These are phyloP conservation scores for Colletotrichum cereale DNA, from an alignment of 2,329 filamentous ascomycete species.

Conservation along the genomic window DNA sequence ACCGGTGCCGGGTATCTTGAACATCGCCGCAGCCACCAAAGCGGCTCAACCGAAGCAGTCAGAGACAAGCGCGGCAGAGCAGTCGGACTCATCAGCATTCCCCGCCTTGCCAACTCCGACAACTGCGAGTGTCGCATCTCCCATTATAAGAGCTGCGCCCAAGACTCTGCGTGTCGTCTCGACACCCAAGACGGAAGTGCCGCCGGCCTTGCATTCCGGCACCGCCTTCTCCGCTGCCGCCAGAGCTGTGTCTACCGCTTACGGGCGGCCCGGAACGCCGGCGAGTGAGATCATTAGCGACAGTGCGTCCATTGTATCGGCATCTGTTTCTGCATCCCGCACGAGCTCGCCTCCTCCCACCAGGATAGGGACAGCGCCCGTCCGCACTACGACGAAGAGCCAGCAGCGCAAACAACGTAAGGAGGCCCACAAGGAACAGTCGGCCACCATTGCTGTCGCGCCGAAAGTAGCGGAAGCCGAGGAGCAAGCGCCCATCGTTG, in stretches of 20 bases:
- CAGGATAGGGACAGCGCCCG: constrained; percentile 75
- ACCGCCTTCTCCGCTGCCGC: constrained; percentile 48
- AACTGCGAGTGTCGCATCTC: constrained; percentile 60
- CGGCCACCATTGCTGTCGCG: constrained; percentile 63
- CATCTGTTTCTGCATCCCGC: constrained; percentile 75
- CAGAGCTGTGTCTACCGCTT: constrained; percentile 60
- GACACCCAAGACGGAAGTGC: constrained; percentile 72
- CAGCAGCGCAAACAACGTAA: constrained; percentile 83
- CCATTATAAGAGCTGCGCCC: constrained; percentile 63
- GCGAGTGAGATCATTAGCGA: constrained; percentile 82
- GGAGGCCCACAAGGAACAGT: constrained; percentile 75
- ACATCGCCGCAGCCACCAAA: constrained; percentile 64
- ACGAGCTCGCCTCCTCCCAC: constrained; percentile 76
- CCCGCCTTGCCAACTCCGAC: constrained; percentile 65
- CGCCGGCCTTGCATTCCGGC: constrained; percentile 48
- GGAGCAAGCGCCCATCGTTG: constrained; percentile 78
- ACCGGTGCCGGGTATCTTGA: constrained; percentile 57
- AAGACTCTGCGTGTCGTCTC: constrained; percentile 79
- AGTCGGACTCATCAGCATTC: constrained; percentile 56
- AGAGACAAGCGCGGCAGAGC: constrained; percentile 50
- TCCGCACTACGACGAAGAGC: constrained; percentile 80
- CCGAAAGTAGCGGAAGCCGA: constrained; percentile 66
- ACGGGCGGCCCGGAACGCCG: constrained; percentile 75
- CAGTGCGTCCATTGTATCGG: constrained; percentile 79
- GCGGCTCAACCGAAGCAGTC: constrained; percentile 46